A percentile compares a stretch with the other conserved stretches of the same genome.
Conservation (phyloP, 2,329 filamentous ascomycete species). For the Trichoderma sp. region DNA sequence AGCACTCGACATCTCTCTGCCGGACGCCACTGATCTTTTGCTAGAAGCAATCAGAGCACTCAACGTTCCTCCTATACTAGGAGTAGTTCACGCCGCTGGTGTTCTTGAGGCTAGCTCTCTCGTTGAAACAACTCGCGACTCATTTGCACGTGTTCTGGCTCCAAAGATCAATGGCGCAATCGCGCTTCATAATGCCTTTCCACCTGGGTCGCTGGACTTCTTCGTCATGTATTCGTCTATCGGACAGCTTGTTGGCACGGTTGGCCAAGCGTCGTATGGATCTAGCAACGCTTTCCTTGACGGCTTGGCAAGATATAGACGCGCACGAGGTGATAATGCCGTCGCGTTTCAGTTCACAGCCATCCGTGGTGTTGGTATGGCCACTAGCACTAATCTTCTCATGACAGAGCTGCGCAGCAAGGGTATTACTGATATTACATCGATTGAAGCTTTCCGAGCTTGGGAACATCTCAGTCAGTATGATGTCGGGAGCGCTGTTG, state of each 20-base stretch:
- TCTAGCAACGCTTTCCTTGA: conserved; percentile 22
- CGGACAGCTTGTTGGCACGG: conserved; percentile 22
- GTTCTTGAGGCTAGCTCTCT: too few species aligned
- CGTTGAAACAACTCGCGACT: too few species aligned
- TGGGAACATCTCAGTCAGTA: conserved; percentile 26
- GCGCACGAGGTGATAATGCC: background rate
- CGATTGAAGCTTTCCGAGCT: conserved; percentile 26
- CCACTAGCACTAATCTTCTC: conserved; percentile 22
- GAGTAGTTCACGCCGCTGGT: too few species aligned
- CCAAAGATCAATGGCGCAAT: too few species aligned
- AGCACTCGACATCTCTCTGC: too few species aligned
- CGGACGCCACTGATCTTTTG: too few species aligned
- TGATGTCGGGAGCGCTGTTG: conserved; percentile 25
- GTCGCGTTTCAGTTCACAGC: conserved; percentile 21
- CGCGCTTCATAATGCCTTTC: background rate
- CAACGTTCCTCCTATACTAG: too few species aligned
- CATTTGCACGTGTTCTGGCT: too few species aligned
- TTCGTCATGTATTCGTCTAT: conserved; percentile 21
- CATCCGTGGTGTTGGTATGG: conserved; percentile 27
- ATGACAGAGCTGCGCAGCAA: conserved; percentile 27
- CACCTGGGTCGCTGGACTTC: conserved; percentile 21
- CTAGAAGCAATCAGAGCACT: too few species aligned
- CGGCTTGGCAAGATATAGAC: conserved; percentile 14
- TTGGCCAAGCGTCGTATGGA: conserved; percentile 21
- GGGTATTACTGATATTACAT: conserved; percentile 29